Base-by-base conservation (phyloP, 257 asterid species). In the Nicotiana sylvestris region DNA sequence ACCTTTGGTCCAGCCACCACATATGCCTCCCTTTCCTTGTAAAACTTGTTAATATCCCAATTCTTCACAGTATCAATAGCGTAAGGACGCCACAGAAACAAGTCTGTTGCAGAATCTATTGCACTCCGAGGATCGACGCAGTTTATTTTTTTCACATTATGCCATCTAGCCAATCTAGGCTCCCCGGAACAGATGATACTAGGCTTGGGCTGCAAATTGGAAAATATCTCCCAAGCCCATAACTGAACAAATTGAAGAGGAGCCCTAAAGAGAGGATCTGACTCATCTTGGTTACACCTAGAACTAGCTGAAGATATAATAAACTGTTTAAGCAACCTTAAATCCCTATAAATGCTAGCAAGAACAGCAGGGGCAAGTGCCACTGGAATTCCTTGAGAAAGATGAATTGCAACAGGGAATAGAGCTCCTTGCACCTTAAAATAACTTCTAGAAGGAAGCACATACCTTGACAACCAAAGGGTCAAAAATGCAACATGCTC, bases 331-430 rank as follows among this genome's bases (percentile, higher is more conserved):
- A 83, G 56, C n/a, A 61, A 78, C 9, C 15, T 66, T 39, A 83
- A 16, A 25, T 56, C 66, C 0, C 66, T 56, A 60, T 83, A 83
- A 66, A 78, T 83, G 5, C 65, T 82, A 74, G 86, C 87, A 60
- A 80, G 87, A 76, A 84, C 84, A n/a, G 88, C 86, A 51, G 88
- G 89, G 16, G 85, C 89, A 55, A 88, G 81, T 29, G 85, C 91
- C 4, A 84, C 15, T 15, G 64, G 35, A 9, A 4, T 80, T 17
- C 89, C 89, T 82, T 66, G 55, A 58, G 86, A 77, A 18, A 86
- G 81, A 72, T 76, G 62, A 17, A 84, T 43, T 5, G 90, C 91
- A 4, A 88, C 29, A 16, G 81, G 82, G 81, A 88, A 57, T 61
- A 84, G 58, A 67, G 5, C 18, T 62, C 25, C 43, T 1, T 33